Evolutionary conservation across 2,329 filamentous ascomycete species (phyloP).

Genomic region (Penicillium sclerotiorum): DNA sequence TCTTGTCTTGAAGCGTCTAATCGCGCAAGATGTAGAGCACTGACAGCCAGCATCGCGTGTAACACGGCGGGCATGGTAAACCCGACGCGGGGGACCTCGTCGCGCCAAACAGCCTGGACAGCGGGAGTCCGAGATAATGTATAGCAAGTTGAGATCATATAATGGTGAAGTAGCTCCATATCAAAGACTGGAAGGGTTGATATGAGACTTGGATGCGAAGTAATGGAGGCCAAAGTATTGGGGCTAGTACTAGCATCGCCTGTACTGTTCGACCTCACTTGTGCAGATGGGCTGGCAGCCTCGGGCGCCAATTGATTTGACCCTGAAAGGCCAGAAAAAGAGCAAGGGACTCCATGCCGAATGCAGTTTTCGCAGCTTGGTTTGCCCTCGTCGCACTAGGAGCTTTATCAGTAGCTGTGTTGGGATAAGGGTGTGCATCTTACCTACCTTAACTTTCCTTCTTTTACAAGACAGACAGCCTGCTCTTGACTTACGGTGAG

Average conservation of each 20-base stretch:
- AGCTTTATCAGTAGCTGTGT: neutral
- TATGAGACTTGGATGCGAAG: neutral
- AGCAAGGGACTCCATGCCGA: slow-evolving; percentile 25
- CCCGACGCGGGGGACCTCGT: slow-evolving; percentile 52
- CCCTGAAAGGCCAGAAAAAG: slow-evolving; percentile 9
- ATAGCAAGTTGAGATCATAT: slow-evolving; percentile 51
- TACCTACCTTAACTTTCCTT: slow-evolving; percentile 32
- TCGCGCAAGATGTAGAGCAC: slow-evolving; percentile 1
- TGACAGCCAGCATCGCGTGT: slow-evolving; percentile 44
- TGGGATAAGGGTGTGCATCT: no score
- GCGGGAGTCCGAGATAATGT: slow-evolving; percentile 49
- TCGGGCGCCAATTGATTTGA: neutral
- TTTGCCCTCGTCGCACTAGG: slow-evolving; percentile 31
- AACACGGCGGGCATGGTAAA: slow-evolving; percentile 53
- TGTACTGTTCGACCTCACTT: neutral
- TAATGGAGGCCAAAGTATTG: neutral
- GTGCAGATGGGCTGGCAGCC: neutral
- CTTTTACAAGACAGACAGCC: slow-evolving; percentile 32
- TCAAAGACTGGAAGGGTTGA: slow-evolving; percentile 39
- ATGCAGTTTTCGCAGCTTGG: slow-evolving; percentile 25
- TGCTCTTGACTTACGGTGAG: slow-evolving; percentile 30
- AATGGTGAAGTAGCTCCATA: slow-evolving; percentile 59
- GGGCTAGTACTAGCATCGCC: neutral
- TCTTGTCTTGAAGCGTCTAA: neutral
- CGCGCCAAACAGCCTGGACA: slow-evolving; percentile 51